phyloP scores from a whole-genome alignment of 768 basidiomycete genomes.

The Pilatotrama ljubarskyi region DNA sequence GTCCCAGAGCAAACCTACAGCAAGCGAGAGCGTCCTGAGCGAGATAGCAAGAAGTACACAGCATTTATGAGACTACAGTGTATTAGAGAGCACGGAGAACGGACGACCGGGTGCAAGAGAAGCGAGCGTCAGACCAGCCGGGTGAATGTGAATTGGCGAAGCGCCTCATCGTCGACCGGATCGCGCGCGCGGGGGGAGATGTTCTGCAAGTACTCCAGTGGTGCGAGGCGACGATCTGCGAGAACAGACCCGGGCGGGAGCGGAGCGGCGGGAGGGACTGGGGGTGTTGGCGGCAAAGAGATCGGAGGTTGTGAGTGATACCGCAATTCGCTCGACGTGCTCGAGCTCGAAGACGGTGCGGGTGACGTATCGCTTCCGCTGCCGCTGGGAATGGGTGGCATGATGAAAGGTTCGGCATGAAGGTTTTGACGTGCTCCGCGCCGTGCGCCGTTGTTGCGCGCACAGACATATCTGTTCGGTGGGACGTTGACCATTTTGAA shows the following conservation, averaged over 20 bases:
- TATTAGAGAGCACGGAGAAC: background rate
- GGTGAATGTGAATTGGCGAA: constrained; percentile 18
- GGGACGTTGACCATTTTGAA: constrained; percentile 59
- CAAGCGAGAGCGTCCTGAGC: background rate
- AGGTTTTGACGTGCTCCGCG: background rate
- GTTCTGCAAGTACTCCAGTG: constrained; percentile 32
- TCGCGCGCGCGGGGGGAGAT: constrained; percentile 26
- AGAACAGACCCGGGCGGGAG: constrained; percentile 8
- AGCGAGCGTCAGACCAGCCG: constrained; percentile 2
- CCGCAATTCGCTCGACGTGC: constrained; percentile 4
- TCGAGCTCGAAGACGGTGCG: constrained; percentile 4
- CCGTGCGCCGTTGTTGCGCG: constrained; percentile 42
- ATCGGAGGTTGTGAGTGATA: background rate
- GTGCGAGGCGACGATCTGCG: constrained; percentile 25
- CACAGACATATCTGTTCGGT: constrained; percentile 61
- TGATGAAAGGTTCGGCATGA: background rate
- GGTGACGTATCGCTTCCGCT: background rate
- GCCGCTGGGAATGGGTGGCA: background rate
- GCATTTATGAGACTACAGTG: background rate
- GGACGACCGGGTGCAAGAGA: background rate
- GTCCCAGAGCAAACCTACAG: background rate
- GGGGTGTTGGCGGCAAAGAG: background rate
- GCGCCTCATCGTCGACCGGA: constrained; percentile 29
- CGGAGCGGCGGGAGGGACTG: constrained; percentile 10
- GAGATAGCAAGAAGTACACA: background rate